Conservation (phyloP, 805 yeast species). For the Lipomyces chichibuensis region DNA sequence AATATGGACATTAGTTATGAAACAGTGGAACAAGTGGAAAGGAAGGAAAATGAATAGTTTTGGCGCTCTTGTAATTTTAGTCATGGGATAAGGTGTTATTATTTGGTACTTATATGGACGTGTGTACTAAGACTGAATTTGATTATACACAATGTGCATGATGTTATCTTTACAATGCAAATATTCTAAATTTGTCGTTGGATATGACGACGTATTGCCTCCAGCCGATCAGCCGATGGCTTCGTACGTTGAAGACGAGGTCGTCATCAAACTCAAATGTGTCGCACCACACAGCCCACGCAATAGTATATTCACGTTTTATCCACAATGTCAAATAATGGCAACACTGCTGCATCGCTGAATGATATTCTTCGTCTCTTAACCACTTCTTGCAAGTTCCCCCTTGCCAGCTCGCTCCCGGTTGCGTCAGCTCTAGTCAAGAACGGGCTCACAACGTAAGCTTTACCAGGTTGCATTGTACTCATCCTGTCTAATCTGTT, state of each 20-base stretch:
- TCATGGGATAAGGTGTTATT: not conserved
- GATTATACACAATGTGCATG: not conserved
- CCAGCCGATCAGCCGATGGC: not conserved
- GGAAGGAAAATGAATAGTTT: not conserved
- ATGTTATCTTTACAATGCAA: too few species aligned
- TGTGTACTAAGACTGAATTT: not conserved
- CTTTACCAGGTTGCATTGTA: not conserved
- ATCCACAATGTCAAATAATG: not conserved
- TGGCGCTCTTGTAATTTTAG: not conserved
- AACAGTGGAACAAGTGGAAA: not conserved
- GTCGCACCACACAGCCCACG: not conserved
- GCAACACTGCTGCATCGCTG: not conserved
- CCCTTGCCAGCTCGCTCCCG: conserved; percentile 24
- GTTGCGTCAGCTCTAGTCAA: conserved; percentile 24
- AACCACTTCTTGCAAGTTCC: conserved; percentile 24
- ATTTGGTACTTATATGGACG: not conserved
- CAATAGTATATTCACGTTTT: not conserved
- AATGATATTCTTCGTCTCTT: conserved; percentile 28
- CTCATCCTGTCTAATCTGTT: not conserved
- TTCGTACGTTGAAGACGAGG: not conserved
- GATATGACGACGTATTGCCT: too few species aligned
- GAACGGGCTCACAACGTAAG: conserved; percentile 24
- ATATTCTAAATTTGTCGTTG: too few species aligned
- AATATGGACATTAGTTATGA: not conserved
- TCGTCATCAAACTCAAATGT: not conserved